These are phyloP conservation scores for Pseudomonodictys pantanalensis DNA, from an alignment of 495 filamentous ascomycete genomes.

Conservation along the genomic window DNA sequence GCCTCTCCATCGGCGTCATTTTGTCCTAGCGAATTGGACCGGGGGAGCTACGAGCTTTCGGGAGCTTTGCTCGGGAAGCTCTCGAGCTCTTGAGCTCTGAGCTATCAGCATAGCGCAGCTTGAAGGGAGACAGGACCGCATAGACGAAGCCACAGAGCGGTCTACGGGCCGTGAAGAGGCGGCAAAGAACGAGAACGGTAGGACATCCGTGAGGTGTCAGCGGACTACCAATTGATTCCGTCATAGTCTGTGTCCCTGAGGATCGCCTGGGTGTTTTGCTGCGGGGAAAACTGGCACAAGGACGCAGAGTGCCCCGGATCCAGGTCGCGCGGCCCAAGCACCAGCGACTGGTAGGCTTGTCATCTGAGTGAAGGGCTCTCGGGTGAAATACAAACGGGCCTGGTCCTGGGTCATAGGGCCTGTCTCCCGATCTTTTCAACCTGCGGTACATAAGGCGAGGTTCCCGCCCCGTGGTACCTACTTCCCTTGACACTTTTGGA, in stretches of 20 bases:
- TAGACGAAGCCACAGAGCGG: no score
- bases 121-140: no score
- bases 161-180: background rate
- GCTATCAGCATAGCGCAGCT: no score
- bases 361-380: no score
- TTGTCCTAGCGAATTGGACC: background rate
- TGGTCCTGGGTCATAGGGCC: constrained; percentile 17
- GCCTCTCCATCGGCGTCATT: background rate
- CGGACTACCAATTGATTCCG: constrained; percentile 6
- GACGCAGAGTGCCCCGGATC: background rate
- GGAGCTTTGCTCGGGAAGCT: background rate
- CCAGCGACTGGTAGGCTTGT: no score
- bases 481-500: background rate
- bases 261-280: constrained; percentile 3
- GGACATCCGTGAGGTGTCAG: background rate
- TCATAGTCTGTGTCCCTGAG: constrained; percentile 21
- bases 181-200: background rate
- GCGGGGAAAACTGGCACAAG: constrained; percentile 17
- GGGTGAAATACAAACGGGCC: no score
- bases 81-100: no score
- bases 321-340: background rate
- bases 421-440: constrained; percentile 1
- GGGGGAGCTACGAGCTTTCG: background rate
- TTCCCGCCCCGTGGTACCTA: background rate
- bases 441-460: constrained; percentile 20